Evolutionary conservation across 192 early-diverging fungal genomes (phyloP), one percentile per base, ranked within the genome.

Genomic region (Coemansia sp.): DNA sequence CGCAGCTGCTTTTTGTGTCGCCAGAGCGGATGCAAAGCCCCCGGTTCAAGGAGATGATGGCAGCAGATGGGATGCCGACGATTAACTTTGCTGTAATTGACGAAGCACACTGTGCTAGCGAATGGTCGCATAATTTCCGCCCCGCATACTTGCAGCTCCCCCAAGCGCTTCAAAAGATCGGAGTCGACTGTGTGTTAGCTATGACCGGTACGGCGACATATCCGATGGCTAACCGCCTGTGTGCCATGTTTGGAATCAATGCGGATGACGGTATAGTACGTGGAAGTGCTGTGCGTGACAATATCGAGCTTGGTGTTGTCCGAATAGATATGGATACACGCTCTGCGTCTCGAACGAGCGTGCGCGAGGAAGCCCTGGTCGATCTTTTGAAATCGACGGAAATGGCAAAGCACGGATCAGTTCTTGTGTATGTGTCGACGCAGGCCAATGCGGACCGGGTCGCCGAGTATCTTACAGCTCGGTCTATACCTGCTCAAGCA

Each of bases 61-160:
- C 67, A 13, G 45, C 51, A 1, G 77, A 70, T 1, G 58, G 68
- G 10, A 77, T 92, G 49, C 87, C 87, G 20, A 74, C 58, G 0
- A 84, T 93, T 42, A 61, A 67, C 0, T 74, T 93, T 40, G 84
- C 82, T 2, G 92, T 90, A 25, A 81, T 94, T 26, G 93, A 94
- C 68, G 93, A 94, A 64, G 91, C 85, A 0, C 93, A 94, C 64
- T 94, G 93, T 61, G 74, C 91, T 25, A 88, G 88, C 46, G 91
- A 93, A 73, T 94, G 93, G 93, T 91, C 89, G 0, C 92, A 93
- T 63, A 93, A 91, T 53, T 94, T 94, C 63, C 75, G 92, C 51
- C 91, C 84, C 0, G 86, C 81, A 1, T 92, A 92, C 53, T 58
- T 92, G 40, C 85, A 86, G 42, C 66, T 93, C 34, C 73, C 82